Conservation (phyloP, 2,329 filamentous ascomycete species). For the Acrocalymma vagum region DNA sequence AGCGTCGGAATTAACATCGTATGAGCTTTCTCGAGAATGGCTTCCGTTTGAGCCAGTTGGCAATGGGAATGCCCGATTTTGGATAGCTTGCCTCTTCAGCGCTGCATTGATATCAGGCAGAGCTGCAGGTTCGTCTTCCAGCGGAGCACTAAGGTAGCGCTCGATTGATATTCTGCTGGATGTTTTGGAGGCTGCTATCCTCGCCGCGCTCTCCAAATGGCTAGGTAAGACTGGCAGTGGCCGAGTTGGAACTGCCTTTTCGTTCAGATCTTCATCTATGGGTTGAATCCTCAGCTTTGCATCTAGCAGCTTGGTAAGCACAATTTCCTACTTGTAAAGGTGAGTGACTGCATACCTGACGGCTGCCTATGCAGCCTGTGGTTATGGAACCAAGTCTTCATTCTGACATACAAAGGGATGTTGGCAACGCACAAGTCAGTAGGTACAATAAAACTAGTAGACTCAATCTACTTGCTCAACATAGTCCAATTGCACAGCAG, state of each 20-base stretch:
- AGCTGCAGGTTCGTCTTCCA: constrained; percentile 35
- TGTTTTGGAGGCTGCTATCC: constrained; percentile 19
- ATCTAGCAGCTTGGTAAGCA: constrained; percentile 14
- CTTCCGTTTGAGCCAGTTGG: constrained; percentile 1
- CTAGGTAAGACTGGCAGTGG: constrained; percentile 6
- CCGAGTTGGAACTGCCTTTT: not conserved
- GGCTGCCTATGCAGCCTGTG: constrained; percentile 25
- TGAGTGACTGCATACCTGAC: constrained; percentile 23
- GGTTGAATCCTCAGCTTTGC: constrained; percentile 14
- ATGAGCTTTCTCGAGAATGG: constrained; percentile 29
- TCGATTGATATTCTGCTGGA: constrained; percentile 34
- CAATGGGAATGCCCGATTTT: constrained; percentile 4
- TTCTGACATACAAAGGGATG: constrained; percentile 11
- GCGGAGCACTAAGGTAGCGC: constrained; percentile 32
- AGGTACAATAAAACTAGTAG: no score
- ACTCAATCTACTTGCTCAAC: no score
- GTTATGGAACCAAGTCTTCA: constrained; percentile 32
- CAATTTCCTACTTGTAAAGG: no score
- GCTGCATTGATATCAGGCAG: constrained; percentile 34
- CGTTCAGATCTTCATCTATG: constrained; percentile 12
- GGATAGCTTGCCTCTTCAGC: constrained; percentile 21
- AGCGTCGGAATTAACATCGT: constrained; percentile 31
- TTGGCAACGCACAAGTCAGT: no score
- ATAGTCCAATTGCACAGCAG: no score
- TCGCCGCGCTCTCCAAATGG: constrained; percentile 11